Evolutionary conservation across 306 rosid species (phyloP), one percentile per base, ranked within the genome.

Genomic region (Acmispon strigosus): DNA sequence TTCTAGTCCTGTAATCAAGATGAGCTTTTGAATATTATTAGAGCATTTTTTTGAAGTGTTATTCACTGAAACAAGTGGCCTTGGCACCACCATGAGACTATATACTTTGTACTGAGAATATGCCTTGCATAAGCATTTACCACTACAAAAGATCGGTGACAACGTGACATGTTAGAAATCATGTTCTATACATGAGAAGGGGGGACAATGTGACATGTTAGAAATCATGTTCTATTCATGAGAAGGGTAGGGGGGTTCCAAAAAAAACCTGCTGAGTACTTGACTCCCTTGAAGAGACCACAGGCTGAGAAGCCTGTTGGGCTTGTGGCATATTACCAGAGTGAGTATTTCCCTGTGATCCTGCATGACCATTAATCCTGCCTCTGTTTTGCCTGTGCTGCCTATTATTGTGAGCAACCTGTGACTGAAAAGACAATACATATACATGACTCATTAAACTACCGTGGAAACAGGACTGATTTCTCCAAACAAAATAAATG

Each of bases 331-430:
- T 36, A 58, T 67, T 57, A 62, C 55, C 77, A 63, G 86, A 56
- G 54, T 66, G 77, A 62, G 72, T 71, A 63, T 77, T 80, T 65
- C 87, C 89, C 64, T 83, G 88, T 37, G 91, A 62, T 64, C 53
- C 64, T 50, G 82, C 54, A 64, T 70, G 84, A 27, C 89, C 96
- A 66, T 84, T 90, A 76, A 74, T 77, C 83, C 92, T 86, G n/a
- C 91, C 88, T 78, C 92, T 79, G 77, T 75, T 90, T 70, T 84
- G 90, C 86, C 88, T 82, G 51, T 77, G 81, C 73, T 76, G 93
- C 80, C 96, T 85, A 43, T 83, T 80, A 80, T 69, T 66, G 81
- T 71, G 86, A 37, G 96, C 70, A 73, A 78, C 80, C 96, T 88
- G 89, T 12, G 75, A 65, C 76, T 16, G 59, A 55, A 55, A 69